Evolutionary conservation across 2,329 filamentous ascomycete genomes (phyloP), one percentile per base, ranked within the genome.

Genomic region (Hortaea werneckii): DNA sequence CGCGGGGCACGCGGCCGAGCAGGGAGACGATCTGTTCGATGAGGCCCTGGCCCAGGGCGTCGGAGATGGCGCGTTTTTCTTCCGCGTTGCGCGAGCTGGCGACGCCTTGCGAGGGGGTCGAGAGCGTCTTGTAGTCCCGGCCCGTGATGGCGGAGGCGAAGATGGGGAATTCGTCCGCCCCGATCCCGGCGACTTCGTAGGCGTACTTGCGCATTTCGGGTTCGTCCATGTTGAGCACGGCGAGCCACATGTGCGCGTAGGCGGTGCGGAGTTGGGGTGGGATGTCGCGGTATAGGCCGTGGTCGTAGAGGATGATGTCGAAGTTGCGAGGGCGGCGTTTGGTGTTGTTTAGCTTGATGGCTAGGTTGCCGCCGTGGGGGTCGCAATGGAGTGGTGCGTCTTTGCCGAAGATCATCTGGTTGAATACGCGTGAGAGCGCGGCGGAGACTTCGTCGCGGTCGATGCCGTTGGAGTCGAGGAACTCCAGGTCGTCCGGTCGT

Each of bases 391-490:
- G 71, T 0, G 92, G 88, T 0, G 90, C 90, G 48, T 83, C 77
- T 43, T 82, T 78, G 41, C 90, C 89, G 55, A 98, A 98, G 55
- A 98, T 95, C 92, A 98, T 98, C 64, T 96, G 89, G 71, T 98
- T 98, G 76, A 98, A 98, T 48, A 98, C 87, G 48, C 83, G 81
- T 0, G 92, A 84, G 4, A 98, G 73, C 0, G 88, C 85, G 1
- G 90, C 89, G 0, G 89, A 94, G 5, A 98, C 92, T 66, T 96
- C 90, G 61, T 96, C 92, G 13, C 92, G 81, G 65, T 94, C 87
- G 61, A 98, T 98, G 47, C 79, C 77, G 62, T 94, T 85, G 5
- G 75, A 71, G 64, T 96, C 92, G 3, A 98, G 73, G 61, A 85
- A 96, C 11, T 79, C 79, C 1, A 96, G 76, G 61, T 98, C 90